phyloP scores from a whole-genome alignment of 2,329 filamentous ascomycete genomes.

The Diaporthe longicolla region DNA sequence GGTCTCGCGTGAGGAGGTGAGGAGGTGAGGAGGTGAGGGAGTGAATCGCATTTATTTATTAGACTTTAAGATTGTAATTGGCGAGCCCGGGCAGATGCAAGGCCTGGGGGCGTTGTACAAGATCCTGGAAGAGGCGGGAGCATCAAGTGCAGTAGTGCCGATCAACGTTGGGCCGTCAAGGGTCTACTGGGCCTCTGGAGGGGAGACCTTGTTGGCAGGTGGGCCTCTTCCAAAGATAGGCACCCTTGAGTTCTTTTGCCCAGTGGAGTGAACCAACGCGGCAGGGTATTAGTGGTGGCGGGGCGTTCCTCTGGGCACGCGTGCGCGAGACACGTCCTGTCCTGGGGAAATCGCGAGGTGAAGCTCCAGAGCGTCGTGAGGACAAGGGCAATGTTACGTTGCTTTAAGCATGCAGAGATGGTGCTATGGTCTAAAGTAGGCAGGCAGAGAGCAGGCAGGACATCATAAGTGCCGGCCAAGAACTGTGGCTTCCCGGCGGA shows the following conservation, averaged over 20 bases:
- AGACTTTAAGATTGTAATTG: constrained; percentile 13
- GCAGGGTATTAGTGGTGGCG: neutral
- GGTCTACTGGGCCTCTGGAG: constrained; percentile 8
- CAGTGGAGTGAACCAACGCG: neutral
- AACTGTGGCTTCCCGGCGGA: constrained; percentile 29
- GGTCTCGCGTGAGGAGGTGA: neutral
- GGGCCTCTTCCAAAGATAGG: constrained; percentile 30
- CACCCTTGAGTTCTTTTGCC: neutral
- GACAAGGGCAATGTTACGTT: constrained; percentile 41
- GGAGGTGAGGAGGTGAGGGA: neutral
- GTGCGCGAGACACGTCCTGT: constrained; percentile 7
- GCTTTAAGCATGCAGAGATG: constrained; percentile 13
- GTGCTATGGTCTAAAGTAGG: neutral
- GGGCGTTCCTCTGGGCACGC: constrained; percentile 12
- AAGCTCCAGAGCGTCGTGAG: constrained; percentile 1
- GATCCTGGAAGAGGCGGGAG: constrained; percentile 24
- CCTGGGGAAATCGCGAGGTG: constrained; percentile 12
- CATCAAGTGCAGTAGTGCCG: constrained; percentile 29
- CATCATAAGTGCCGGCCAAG: constrained; percentile 22
- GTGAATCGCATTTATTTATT: constrained; percentile 31
- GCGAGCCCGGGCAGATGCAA: neutral
- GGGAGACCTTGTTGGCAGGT: constrained; percentile 15
- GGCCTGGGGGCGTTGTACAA: constrained; percentile 15
- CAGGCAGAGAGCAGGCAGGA: neutral
- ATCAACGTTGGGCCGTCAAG: constrained; percentile 24